Percentiles rank a stretch among this genome's conserved stretches.
These are phyloP conservation scores for Amanita fuliginea DNA, from an alignment of 768 basidiomycete genomes.

Conservation along the genomic window DNA sequence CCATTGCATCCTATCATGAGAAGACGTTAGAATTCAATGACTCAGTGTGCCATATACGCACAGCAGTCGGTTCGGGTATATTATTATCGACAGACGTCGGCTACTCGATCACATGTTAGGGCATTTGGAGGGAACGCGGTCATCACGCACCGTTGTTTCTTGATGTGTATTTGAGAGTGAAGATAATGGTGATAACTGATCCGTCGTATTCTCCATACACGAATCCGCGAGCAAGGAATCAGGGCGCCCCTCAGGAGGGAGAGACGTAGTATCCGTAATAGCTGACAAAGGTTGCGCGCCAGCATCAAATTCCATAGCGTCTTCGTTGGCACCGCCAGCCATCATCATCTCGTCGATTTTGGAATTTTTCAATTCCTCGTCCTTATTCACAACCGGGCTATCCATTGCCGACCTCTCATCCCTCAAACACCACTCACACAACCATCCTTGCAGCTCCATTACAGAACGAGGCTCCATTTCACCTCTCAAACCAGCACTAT, in stretches of 20 bases:
- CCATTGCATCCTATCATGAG: background rate
- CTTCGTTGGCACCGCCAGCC: background rate
- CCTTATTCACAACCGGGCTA: background rate
- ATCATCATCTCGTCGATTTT: background rate
- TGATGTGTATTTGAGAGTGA: background rate
- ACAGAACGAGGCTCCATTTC: constrained; percentile 31
- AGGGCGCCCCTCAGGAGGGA: background rate
- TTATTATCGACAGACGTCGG: background rate
- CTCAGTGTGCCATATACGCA: background rate
- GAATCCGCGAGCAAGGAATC: background rate
- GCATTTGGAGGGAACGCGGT: background rate
- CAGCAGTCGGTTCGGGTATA: background rate
- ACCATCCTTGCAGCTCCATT: constrained; percentile 19
- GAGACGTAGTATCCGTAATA: background rate
- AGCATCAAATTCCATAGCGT: background rate
- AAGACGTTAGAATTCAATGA: background rate
- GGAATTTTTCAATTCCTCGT: background rate
- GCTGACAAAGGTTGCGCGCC: background rate
- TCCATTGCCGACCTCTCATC: constrained; percentile 10
- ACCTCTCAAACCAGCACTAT: constrained; percentile 25
- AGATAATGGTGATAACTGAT: background rate
- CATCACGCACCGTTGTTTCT: background rate
- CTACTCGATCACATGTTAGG: background rate
- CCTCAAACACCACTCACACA: constrained; percentile 35
- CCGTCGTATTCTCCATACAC: background rate